Evolutionary conservation across 2,329 filamentous ascomycete genomes (phyloP), one percentile per base, ranked within the genome.

Genomic region (Xylaria sp.): DNA sequence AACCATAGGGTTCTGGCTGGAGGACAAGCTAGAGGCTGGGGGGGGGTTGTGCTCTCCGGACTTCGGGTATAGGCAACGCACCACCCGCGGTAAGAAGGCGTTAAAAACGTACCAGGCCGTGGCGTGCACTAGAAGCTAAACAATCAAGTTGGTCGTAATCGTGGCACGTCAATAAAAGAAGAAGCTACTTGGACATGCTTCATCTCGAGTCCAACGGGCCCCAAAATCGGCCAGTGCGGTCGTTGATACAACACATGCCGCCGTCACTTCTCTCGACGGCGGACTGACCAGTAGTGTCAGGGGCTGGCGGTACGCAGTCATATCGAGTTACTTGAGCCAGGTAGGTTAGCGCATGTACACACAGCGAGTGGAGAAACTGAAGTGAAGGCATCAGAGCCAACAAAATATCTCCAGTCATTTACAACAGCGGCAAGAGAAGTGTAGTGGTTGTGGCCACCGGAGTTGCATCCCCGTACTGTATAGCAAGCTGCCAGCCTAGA

Each of bases 21-120:
- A 61, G 60, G 38, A 71, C 63, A 4, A 71, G 56, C 69, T 68
- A 71, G 51, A 70, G 69, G 40, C 50, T 67, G 17, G 38, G 56
- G 41, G 2, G 58, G 50, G 16, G 9, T 19, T 24, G 56, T 54
- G 1, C 4, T 5, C 5, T 48, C 41, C 1, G 68, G 62, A 8
- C 59, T 21, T 19, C 42, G 13, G 37, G 46, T 46, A 50, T 66
- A 68, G 2, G 49, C 49, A n/a, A 70, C 50, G 69, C 69, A 72
- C 68, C 68, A 71, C 51, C 70, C 66, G 7, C 60, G 57, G 47
- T 72, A 70, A 1, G 55, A 52, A 4, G 48, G 59, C 2, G 60
- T 56, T 43, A 71, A 70, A 56, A 70, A 71, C n/a, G 63, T 68
- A 17, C 59, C 56, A 7, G 68, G 61, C 60, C n/a, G 67, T 65